Base-by-base conservation (phyloP, 2,329 filamentous ascomycete genomes). In the Falciphora oryzae region DNA sequence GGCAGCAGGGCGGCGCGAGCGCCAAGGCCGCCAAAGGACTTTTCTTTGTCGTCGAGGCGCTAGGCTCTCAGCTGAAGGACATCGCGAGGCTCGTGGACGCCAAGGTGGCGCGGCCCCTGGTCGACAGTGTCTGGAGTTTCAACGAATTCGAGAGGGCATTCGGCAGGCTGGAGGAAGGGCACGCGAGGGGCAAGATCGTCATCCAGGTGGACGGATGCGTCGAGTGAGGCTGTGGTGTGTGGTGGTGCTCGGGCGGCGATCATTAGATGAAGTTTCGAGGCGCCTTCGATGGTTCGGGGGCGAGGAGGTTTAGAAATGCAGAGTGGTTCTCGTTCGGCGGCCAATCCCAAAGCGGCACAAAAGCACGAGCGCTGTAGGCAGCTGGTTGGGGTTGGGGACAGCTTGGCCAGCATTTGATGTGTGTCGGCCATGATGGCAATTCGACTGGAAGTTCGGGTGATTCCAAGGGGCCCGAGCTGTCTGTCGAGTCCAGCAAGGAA, bases 121-220 rank as follows among this genome's bases (percentile, higher is more conserved):
- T 79, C n/a, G 78, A 79, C 65, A 78, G 76, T 53, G 73, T 75
- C 5, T 75, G 74, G 65, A 69, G 71, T n/a, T 76, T 79, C 68
- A 75, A 74, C 7, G 69, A 79, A 7, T 79, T 73, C 62, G 65
- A 75, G 50, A 71, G 73, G 63, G 77, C 76, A 0, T 79, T 78
- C 68, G 74, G 74, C 16, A 75, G 69, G 67, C 69, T 78, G 13
- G 73, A 77, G 50, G 68, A 68, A 22, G 71, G 76, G 2, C 74
- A 71, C 60, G 69, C 75, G 8, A 76, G 71, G 61, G 77, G 77
- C 0, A 79, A 79, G 66, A 72, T 79, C 25, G 68, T 79, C n/a
- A 74, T 80, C 57, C 74, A 73, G 63, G 70, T 78, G 38, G 67
- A 67, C 66, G 66, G 66, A 18, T 66, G 68, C 63, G 73, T 64